phyloP scores from a whole-genome alignment of 2,329 filamentous ascomycete species.

The Alternaria angustiovoidea region DNA sequence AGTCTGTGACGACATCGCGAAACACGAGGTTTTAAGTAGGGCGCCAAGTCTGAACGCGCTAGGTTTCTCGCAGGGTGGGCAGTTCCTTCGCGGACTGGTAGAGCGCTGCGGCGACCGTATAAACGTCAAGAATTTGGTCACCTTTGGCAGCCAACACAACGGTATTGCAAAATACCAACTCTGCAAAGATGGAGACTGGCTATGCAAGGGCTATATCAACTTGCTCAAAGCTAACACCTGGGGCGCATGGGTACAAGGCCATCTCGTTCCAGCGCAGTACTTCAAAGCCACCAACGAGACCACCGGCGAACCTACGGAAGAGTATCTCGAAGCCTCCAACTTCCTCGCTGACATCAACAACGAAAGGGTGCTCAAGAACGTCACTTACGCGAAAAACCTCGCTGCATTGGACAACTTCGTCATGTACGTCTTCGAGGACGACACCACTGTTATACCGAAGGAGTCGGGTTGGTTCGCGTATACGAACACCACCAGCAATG shows the following conservation, averaged over 20 bases:
- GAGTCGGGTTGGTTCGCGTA: slow-evolving; percentile 92
- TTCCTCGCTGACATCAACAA: slow-evolving; percentile 98
- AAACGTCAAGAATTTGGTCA: slow-evolving; percentile 79
- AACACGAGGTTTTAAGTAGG: slow-evolving; percentile 80
- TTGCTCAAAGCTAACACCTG: slow-evolving; percentile 83
- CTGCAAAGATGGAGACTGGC: slow-evolving; percentile 75
- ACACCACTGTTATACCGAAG: slow-evolving; percentile 86
- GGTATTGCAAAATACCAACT: slow-evolving; percentile 84
- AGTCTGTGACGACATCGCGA: slow-evolving; percentile 79
- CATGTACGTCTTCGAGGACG: slow-evolving; percentile 89
- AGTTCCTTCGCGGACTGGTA: slow-evolving; percentile 91
- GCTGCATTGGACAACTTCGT: slow-evolving; percentile 76
- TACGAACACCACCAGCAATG: slow-evolving; percentile 67
- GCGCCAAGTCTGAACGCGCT: slow-evolving; percentile 87
- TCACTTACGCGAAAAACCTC: slow-evolving; percentile 75
- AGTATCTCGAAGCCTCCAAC: slow-evolving; percentile 81
- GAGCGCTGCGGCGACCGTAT: slow-evolving; percentile 80
- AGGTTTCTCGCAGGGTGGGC: slow-evolving; percentile 94
- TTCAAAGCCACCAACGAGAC: slow-evolving; percentile 73
- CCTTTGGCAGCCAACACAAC: slow-evolving; percentile 91
- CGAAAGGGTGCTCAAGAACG: slow-evolving; percentile 79
- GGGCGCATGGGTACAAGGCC: slow-evolving; percentile 77
- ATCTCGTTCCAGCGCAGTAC: slow-evolving; percentile 93
- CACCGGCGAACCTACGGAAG: slow-evolving; percentile 63
- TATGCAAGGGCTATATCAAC: slow-evolving; percentile 82